A percentile compares a stretch with the other conserved stretches of the same genome.
phyloP scores from a whole-genome alignment of 164 flowering plant species.

The Dillenia suffruticosa region DNA sequence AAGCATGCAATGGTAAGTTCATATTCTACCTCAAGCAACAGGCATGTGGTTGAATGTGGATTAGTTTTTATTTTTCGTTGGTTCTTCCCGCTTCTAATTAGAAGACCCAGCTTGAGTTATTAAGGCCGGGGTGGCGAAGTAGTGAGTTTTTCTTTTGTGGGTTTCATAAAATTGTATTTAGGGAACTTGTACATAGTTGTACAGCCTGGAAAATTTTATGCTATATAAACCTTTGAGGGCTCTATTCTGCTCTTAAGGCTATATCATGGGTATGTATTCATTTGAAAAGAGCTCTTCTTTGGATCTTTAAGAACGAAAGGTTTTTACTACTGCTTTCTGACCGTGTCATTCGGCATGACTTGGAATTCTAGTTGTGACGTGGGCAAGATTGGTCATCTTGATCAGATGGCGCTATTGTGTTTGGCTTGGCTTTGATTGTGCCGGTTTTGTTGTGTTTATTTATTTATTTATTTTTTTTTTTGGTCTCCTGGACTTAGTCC shows the following conservation, averaged over 20 bases:
- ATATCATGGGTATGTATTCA: too few species aligned
- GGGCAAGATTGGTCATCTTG: too few species aligned
- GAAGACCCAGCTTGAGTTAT: constrained; percentile 18
- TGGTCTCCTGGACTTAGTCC: too few species aligned
- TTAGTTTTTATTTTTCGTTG: neutral
- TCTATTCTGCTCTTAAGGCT: neutral
- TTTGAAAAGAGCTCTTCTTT: neutral
- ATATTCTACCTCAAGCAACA: neutral
- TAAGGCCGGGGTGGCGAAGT: constrained; percentile 25
- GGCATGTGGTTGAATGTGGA: constrained; percentile 3
- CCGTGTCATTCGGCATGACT: neutral
- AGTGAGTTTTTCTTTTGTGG: constrained; percentile 14
- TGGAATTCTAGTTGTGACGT: too few species aligned
- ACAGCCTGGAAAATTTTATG: constrained; percentile 15
- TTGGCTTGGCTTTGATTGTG: too few species aligned
- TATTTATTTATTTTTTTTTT: too few species aligned
- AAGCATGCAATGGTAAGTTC: neutral
- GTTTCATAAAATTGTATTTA: constrained; percentile 29
- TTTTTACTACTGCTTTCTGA: neutral
- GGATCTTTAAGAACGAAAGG: neutral
- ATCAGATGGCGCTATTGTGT: too few species aligned
- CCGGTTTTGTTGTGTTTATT: too few species aligned
- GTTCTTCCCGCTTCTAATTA: constrained; percentile 16
- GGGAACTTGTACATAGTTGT: constrained; percentile 38
- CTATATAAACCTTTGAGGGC: neutral